Conservation (phyloP, 2,329 filamentous ascomycete genomes). For the Aspergillus ibericus region DNA sequence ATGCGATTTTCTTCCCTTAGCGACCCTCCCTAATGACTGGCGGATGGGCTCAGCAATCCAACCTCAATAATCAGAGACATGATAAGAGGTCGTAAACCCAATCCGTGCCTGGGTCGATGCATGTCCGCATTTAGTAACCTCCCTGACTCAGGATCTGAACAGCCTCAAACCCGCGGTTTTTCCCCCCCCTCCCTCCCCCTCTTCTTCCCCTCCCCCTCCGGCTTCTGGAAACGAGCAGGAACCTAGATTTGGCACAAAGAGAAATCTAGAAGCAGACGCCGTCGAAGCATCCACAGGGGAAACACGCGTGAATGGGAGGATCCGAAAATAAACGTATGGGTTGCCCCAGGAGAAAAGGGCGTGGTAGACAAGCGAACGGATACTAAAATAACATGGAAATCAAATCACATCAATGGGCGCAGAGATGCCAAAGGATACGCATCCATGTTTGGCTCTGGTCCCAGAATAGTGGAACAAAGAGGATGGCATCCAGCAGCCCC, state of each 20-base stretch:
- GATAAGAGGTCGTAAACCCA: not conserved
- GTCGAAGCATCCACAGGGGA: conserved; percentile 11
- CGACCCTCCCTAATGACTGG: not conserved
- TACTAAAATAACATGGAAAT: conserved; percentile 4
- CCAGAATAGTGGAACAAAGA: conserved; percentile 24
- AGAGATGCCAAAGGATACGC: conserved; percentile 5
- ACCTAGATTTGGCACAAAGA: conserved; percentile 4
- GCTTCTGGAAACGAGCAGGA: not conserved
- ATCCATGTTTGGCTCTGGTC: conserved; percentile 9
- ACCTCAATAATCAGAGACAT: not conserved
- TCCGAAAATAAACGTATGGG: conserved; percentile 7
- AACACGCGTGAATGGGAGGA: conserved; percentile 8
- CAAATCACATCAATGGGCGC: not conserved
- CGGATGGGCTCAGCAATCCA: not conserved
- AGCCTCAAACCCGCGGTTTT: not conserved
- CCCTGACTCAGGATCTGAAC: not conserved
- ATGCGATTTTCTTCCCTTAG: not conserved
- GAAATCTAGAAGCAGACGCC: not conserved
- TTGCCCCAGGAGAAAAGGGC: conserved; percentile 1
- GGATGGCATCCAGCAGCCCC: conserved; percentile 10
- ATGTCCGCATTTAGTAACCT: conserved; percentile 6
- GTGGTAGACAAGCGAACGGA: conserved; percentile 2
- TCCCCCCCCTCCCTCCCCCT: not conserved
- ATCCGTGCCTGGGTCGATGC: not conserved
- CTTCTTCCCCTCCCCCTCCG: not conserved